A percentile compares a stretch with the other conserved stretches of the same genome.
These are phyloP conservation scores for Canna indica DNA, from an alignment of 176 grass and related monocot genomes.

Conservation along the genomic window DNA sequence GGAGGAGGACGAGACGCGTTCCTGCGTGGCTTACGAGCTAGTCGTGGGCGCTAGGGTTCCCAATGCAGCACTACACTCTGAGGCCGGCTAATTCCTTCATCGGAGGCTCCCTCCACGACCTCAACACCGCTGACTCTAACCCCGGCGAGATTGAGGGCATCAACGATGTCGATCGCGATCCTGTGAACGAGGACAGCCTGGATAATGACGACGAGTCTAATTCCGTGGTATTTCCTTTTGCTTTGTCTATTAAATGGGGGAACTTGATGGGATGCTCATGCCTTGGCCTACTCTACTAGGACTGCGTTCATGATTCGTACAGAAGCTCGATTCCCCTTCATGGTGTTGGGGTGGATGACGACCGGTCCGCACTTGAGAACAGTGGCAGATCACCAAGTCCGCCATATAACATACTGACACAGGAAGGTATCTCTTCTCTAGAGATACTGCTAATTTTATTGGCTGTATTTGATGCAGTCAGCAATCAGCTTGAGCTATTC, in stretches of 20 bases:
- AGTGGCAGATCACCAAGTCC: slow-evolving; percentile 50
- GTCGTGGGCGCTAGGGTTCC: slow-evolving; percentile 6
- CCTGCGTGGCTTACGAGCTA: neutral
- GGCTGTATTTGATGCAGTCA: neutral
- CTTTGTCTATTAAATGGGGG: neutral
- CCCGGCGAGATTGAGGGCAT: slow-evolving; percentile 35
- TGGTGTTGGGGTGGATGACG: slow-evolving; percentile 48
- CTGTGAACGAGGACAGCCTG: slow-evolving; percentile 50
- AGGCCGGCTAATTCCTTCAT: slow-evolving; percentile 25
- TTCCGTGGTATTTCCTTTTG: slow-evolving; percentile 36
- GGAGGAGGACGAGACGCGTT: neutral
- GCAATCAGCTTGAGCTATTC: neutral
- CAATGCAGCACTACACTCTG: slow-evolving; percentile 33
- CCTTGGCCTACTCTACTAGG: slow-evolving; percentile 21
- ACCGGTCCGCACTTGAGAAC: slow-evolving; percentile 48
- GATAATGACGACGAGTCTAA: slow-evolving; percentile 52
- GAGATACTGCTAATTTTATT: neutral
- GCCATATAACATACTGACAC: slow-evolving; percentile 45
- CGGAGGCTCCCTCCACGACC: slow-evolving; percentile 35
- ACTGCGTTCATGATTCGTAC: slow-evolving; percentile 51
- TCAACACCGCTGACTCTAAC: slow-evolving; percentile 34
- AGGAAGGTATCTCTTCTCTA: slow-evolving; percentile 31
- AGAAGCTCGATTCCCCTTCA: slow-evolving; percentile 54
- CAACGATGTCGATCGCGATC: slow-evolving; percentile 48
- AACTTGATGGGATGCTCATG: neutral